phyloP scores from a whole-genome alignment of 257 asterid genomes.

The Phtheirospermum japonicum region DNA sequence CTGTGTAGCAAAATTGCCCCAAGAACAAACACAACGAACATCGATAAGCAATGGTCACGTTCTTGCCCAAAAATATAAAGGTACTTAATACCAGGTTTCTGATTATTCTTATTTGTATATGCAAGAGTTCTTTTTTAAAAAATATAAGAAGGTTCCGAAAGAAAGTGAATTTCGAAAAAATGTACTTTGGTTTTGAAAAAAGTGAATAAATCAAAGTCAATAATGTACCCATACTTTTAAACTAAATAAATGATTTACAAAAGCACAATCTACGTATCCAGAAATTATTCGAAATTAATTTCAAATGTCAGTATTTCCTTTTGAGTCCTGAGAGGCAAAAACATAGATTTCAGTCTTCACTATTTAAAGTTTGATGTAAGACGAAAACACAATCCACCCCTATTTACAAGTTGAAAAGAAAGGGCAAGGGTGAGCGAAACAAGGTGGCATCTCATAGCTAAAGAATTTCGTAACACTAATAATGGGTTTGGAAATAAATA shows the following conservation, averaged over 20 bases:
- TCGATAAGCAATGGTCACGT: not conserved
- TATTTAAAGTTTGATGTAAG: too few species aligned
- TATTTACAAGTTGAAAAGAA: not conserved
- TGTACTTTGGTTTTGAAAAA: not conserved
- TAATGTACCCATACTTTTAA: not conserved
- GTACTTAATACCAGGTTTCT: not conserved
- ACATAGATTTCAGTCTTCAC: too few species aligned
- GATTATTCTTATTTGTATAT: too few species aligned
- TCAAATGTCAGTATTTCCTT: too few species aligned
- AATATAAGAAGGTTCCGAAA: too few species aligned
- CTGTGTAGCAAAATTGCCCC: constrained; percentile 26
- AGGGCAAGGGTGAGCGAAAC: not conserved
- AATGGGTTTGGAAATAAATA: not conserved
- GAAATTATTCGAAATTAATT: not conserved
- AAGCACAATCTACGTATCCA: not conserved
- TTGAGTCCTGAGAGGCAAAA: too few species aligned
- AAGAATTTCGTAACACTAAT: not conserved
- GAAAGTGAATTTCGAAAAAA: too few species aligned
- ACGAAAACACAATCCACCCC: not conserved
- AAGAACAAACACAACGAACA: not conserved
- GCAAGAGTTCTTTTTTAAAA: too few species aligned
- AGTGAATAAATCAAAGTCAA: not conserved
- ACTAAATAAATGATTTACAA: constrained; percentile 8
- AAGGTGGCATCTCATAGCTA: not conserved
- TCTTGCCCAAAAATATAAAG: not conserved